phyloP scores from a whole-genome alignment of 306 rosid species.

The Prunus fruticosa region DNA sequence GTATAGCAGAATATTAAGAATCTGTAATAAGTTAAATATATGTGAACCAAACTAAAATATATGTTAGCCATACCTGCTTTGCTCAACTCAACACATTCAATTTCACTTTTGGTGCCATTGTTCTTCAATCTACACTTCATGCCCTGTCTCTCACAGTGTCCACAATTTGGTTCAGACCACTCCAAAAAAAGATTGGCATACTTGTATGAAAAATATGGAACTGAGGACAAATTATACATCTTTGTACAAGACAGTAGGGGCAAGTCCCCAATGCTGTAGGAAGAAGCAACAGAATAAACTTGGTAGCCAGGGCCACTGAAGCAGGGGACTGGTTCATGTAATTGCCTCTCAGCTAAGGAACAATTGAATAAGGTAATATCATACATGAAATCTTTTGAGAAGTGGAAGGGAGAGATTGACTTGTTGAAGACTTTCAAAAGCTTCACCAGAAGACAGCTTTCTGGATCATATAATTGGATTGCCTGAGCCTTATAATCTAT shows the following conservation, averaged over 20 bases:
- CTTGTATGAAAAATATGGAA: neutral
- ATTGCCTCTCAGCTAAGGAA: neutral
- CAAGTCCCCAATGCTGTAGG: rapidly evolving
- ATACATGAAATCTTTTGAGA: rapidly evolving
- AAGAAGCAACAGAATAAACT: neutral
- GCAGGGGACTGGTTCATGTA: neutral
- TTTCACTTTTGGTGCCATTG: neutral
- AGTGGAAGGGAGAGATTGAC: conserved; percentile 19
- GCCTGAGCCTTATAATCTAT: conserved; percentile 34
- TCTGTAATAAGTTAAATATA: neutral
- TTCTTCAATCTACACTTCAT: conserved; percentile 29
- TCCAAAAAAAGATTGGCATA: neutral
- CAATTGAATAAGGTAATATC: conserved; percentile 25
- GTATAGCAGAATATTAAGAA: neutral
- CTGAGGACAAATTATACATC: conserved; percentile 1
- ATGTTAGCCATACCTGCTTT: conserved; percentile 3
- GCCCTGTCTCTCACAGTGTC: conserved; percentile 23
- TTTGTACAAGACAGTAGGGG: conserved; percentile 22
- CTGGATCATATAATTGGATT: conserved; percentile 14
- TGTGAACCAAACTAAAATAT: no score
- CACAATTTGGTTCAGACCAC: conserved; percentile 31
- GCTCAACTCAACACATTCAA: conserved; percentile 3
- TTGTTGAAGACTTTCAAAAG: conserved; percentile 3
- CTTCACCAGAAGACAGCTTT: neutral
- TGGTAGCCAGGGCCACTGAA: conserved; percentile 5